Conservation (phyloP, 768 basidiomycete genomes). For the Xanthoconium purpureum region DNA sequence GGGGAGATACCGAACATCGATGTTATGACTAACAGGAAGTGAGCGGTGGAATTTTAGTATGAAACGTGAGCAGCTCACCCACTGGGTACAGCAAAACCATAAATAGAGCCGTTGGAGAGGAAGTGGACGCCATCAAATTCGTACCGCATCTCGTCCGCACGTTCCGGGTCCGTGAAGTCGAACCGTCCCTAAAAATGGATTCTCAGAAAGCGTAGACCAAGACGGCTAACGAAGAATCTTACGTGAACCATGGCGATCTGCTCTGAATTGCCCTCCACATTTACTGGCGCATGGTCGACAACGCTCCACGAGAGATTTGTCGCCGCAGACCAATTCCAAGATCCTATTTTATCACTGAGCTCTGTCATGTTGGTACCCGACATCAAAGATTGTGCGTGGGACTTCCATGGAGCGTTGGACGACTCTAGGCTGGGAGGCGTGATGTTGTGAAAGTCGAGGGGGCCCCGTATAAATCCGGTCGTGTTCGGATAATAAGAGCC, state of each 20-base stretch:
- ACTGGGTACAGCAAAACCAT: slow-evolving; percentile 62
- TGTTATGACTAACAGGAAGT: slow-evolving; percentile 40
- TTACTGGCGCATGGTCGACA: slow-evolving; percentile 52
- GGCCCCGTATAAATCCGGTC: slow-evolving; percentile 75
- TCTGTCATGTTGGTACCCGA: slow-evolving; percentile 49
- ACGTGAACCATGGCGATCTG: slow-evolving; percentile 65
- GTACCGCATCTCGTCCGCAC: slow-evolving; percentile 55
- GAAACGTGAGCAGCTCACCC: slow-evolving; percentile 44
- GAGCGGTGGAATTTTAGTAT: neutral
- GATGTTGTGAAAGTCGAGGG: slow-evolving; percentile 61
- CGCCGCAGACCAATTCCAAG: slow-evolving; percentile 70
- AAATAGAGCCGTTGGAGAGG: slow-evolving; percentile 69
- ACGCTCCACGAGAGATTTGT: slow-evolving; percentile 64
- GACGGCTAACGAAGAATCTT: slow-evolving; percentile 27
- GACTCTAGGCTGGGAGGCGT: slow-evolving; percentile 44
- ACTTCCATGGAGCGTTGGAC: slow-evolving; percentile 43
- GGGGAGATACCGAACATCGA: slow-evolving; percentile 67
- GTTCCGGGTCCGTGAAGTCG: slow-evolving; percentile 56
- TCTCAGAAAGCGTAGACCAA: slow-evolving; percentile 3
- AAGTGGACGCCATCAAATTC: slow-evolving; percentile 82
- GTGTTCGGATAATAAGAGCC: slow-evolving; percentile 72
- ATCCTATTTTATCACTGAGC: slow-evolving; percentile 44
- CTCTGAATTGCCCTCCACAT: slow-evolving; percentile 37
- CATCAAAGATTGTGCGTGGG: slow-evolving; percentile 50
- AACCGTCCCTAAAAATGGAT: slow-evolving; percentile 55